Evolutionary conservation across 495 filamentous ascomycete genomes (phyloP).

Genomic region (Podospora comata): DNA sequence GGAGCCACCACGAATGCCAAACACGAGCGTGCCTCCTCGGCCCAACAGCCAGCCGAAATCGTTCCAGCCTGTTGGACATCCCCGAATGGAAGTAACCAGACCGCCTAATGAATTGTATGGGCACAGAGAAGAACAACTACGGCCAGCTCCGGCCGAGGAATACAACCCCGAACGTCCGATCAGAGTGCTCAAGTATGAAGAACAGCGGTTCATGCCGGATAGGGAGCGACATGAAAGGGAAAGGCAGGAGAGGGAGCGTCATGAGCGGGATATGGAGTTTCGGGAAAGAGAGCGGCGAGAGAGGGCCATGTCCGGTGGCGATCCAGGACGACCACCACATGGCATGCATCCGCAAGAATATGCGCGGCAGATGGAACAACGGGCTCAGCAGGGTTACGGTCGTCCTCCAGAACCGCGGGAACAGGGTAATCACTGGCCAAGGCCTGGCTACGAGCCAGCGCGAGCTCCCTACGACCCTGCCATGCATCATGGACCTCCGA

Average conservation of each 20-base stretch:
- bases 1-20: constrained; percentile 33
- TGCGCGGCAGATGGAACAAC: constrained; percentile 24
- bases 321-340: constrained; percentile 27
- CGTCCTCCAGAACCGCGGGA: constrained; percentile 46
- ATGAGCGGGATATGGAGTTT: constrained; percentile 31
- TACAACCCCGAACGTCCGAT: constrained; percentile 49
- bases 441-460: constrained; percentile 40
- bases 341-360: constrained; percentile 32
- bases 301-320: constrained; percentile 37
- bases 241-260: constrained; percentile 17
- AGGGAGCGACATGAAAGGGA: constrained; percentile 37
- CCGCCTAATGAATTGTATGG: constrained; percentile 42
- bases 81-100: constrained; percentile 40
- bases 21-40: constrained; percentile 42
- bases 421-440: constrained; percentile 38
- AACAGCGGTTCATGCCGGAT: constrained; percentile 34
- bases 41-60: constrained; percentile 51
- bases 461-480: constrained; percentile 41
- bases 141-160: constrained; percentile 29
- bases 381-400: constrained; percentile 26
- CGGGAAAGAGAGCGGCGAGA: constrained; percentile 40
- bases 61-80: constrained; percentile 42
- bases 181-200: constrained; percentile 38
- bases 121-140: constrained; percentile 39
- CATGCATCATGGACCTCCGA: constrained; percentile 31